Evolutionary conservation across 129 eudicot genomes (phyloP), one percentile per base, ranked within the genome.

Genomic region (Solidago caesia): DNA sequence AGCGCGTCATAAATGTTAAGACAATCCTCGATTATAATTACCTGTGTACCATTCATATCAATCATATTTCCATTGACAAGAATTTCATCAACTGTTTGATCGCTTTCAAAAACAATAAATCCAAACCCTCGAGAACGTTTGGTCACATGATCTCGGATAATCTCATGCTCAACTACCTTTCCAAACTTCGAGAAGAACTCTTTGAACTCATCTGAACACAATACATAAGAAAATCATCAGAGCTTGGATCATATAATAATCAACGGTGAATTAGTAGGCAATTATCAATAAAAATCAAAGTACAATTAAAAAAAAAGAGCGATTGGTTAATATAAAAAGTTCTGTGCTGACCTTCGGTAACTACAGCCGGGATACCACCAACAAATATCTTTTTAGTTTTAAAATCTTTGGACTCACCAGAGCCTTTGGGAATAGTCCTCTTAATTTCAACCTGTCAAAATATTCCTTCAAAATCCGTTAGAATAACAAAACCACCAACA

Each of bases 81-180:
- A 29, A 94, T 68, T 68, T 68, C 88, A 73, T 94, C 99, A 80
- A 91, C 99, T 8, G 85, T 84, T 80, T 87, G 91, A 75, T 94
- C 97, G 8, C 67, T 83, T 64, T 90, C 98, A 84, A 90, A 94
- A 53, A 88, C 96, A 68, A 94, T 70, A 75, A 94, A 94, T 11
- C 99, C 99, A 82, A 94, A 94, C 53, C 99, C 99, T 70, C 99
- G 85, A 53, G 99, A 89, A 70, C 93, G 96, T 68, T 91, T 88
- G 8, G 97, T 88, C n/a, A 75, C 91, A 69, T 89, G 99, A 63
- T 94, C 97, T 80, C 87, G 81, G 74, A 94, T 94, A n/a, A 94
- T 94, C 84, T 94, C 93, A 57, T 94, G 91, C 75, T 91, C 99
- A 1, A 84, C 91, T 68, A 94, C 93, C 56, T 85, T 85, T 62